A percentile compares a stretch with the other conserved stretches of the same genome.
Evolutionary conservation across 208 protist genomes (phyloP).

Genomic region (Balamuthia mandrillaris): DNA sequence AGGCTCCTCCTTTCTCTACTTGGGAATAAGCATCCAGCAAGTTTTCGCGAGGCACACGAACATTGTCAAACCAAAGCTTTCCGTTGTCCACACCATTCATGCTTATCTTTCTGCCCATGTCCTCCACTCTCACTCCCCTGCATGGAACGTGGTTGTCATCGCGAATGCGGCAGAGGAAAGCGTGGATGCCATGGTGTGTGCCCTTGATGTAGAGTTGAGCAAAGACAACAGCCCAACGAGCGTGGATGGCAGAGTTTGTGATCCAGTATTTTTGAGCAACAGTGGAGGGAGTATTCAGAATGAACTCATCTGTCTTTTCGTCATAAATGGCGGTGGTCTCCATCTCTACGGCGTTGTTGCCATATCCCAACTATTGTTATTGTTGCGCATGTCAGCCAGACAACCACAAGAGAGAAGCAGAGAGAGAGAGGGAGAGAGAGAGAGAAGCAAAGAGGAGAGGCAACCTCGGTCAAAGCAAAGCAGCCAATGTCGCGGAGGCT

Average conservation of each 20-base stretch:
- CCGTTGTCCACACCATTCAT: slow-evolving; percentile 73
- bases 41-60: slow-evolving; percentile 64
- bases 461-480: slow-evolving; percentile 63
- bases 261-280: slow-evolving; percentile 69
- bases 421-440: neutral
- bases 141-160: slow-evolving; percentile 41
- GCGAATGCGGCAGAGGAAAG: slow-evolving; percentile 63
- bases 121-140: slow-evolving; percentile 63
- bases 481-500: slow-evolving; percentile 58
- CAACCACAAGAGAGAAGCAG: neutral
- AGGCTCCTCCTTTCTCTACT: slow-evolving; percentile 53
- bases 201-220: slow-evolving; percentile 57
- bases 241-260: slow-evolving; percentile 61
- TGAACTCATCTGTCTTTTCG: slow-evolving; percentile 59
- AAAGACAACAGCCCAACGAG: slow-evolving; percentile 60
- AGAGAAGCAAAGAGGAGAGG: neutral
- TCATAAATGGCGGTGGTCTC: slow-evolving; percentile 71
- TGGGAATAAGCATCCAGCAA: slow-evolving; percentile 56
- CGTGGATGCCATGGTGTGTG: slow-evolving; percentile 58
- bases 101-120: slow-evolving; percentile 68
- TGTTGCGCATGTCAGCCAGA: neutral
- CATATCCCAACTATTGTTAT: slow-evolving; percentile 52
- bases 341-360: slow-evolving; percentile 67
- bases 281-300: slow-evolving; percentile 64
- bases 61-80: slow-evolving; percentile 70